A percentile compares a stretch with the other conserved stretches of the same genome.
Conservation (phyloP, 2,329 filamentous ascomycete species). For the Madurella fahalii region DNA sequence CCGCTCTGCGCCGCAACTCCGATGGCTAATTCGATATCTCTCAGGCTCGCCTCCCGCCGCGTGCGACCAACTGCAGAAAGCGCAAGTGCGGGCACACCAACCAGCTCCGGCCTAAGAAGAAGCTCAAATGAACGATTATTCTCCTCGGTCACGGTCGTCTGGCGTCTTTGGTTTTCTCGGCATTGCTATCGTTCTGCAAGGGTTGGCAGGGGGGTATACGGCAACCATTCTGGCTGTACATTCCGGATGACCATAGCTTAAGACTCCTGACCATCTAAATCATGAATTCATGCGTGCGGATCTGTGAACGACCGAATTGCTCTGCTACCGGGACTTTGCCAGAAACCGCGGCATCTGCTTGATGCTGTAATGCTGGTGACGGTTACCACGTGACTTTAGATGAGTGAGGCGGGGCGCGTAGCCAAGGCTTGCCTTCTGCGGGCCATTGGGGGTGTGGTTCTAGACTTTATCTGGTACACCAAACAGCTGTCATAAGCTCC, state of each 20-base stretch:
- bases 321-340: neutral
- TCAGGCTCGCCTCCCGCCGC: conserved; percentile 80
- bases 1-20: neutral
- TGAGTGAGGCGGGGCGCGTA: neutral
- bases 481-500: conserved; percentile 20
- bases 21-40: conserved; percentile 21
- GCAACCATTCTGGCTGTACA: conserved; percentile 24
- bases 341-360: too few species aligned
- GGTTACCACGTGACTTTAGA: conserved; percentile 10
- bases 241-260: conserved; percentile 28
- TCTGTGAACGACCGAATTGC: neutral
- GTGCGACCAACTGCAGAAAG: conserved; percentile 99
- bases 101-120: conserved; percentile 99
- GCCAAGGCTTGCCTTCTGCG: neutral
- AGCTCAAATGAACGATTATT: conserved; percentile 79
- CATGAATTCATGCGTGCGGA: conserved; percentile 5
- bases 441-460: conserved; percentile 4
- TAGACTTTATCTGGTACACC: neutral
- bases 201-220: conserved; percentile 23
- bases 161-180: conserved; percentile 37
- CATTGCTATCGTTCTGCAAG: conserved; percentile 24
- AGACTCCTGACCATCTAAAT: conserved; percentile 25
- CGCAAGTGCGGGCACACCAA: conserved; percentile 99
- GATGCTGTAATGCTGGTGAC: neutral
- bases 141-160: conserved; percentile 29